phyloP scores from a whole-genome alignment of 129 eudicot genomes.

The Oenanthe sinensis region DNA sequence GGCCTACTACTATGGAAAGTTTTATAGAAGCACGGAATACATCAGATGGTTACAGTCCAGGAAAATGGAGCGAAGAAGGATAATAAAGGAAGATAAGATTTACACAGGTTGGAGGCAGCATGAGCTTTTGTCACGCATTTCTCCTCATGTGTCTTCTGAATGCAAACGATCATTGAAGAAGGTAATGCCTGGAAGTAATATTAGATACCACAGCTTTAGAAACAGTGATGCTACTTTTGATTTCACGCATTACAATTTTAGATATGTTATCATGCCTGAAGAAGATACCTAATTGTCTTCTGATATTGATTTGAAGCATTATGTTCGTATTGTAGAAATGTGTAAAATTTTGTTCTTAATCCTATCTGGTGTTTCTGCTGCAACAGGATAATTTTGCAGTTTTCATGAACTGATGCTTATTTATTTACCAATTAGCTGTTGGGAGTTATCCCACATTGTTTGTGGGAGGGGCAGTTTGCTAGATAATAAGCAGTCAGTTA shows the following conservation, averaged over 20 bases:
- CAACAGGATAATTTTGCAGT: background rate
- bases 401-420: background rate
- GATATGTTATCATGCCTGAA: background rate
- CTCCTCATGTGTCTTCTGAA: conserved; percentile 32
- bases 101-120: conserved; percentile 45
- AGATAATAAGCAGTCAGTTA: too few species aligned
- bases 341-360: background rate
- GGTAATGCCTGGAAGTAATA: conserved; percentile 17
- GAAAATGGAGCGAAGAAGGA: conserved; percentile 25
- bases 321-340: background rate
- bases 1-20: conserved; percentile 35
- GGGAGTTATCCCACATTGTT: too few species aligned
- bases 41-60: conserved; percentile 34
- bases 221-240: background rate
- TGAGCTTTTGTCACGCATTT: conserved; percentile 40
- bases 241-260: background rate
- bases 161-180: conserved; percentile 29
- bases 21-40: conserved; percentile 31
- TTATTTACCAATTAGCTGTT: background rate
- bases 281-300: background rate
- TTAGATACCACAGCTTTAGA: too few species aligned
- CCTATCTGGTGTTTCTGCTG: background rate
- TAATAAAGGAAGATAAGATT: conserved; percentile 31
- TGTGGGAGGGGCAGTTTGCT: too few species aligned
- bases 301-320: background rate